phyloP scores from a whole-genome alignment of 495 filamentous ascomycete species.

The Penicillium psychrofluorescens region DNA sequence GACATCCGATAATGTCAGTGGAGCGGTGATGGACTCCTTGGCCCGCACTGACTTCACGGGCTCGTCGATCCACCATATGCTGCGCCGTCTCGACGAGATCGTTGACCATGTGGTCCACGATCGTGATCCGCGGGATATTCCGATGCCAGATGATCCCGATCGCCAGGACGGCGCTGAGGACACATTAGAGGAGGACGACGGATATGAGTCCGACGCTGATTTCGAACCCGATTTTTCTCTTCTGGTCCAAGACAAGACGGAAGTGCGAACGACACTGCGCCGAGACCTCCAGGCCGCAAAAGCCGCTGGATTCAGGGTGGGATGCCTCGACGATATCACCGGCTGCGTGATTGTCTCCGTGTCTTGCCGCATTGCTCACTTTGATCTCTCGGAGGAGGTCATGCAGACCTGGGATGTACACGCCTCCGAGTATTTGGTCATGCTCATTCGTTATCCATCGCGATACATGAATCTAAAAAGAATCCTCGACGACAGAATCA shows the following conservation, averaged over 20 bases:
- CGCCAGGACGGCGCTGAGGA: too few species aligned
- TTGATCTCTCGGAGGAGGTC: slow-evolving; percentile 71
- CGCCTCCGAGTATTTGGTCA: slow-evolving; percentile 61
- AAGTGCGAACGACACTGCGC: slow-evolving; percentile 35
- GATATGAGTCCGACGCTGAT: slow-evolving; percentile 3
- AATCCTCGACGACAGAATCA: slow-evolving; percentile 21
- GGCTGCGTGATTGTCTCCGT: slow-evolving; percentile 58
- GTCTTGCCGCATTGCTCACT: slow-evolving; percentile 52
- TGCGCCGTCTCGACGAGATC: slow-evolving; percentile 29
- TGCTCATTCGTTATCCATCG: slow-evolving; percentile 61
- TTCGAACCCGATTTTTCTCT: slow-evolving; percentile 27
- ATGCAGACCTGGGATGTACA: slow-evolving; percentile 71
- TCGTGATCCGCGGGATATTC: too few species aligned
- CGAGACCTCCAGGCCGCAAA: slow-evolving; percentile 57
- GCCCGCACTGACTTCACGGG: slow-evolving; percentile 18
- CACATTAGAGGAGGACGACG: neutral
- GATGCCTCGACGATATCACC: slow-evolving; percentile 46
- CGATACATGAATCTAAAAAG: slow-evolving; percentile 51
- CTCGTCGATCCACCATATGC: slow-evolving; percentile 20
- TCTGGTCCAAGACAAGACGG: slow-evolving; percentile 12
- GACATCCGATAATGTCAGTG: slow-evolving; percentile 41
- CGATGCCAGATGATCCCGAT: too few species aligned
- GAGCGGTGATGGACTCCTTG: slow-evolving; percentile 36
- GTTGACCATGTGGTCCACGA: slow-evolving; percentile 12
- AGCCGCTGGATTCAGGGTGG: slow-evolving; percentile 68